Percentiles rank a stretch among this genome's conserved stretches.
phyloP scores from a whole-genome alignment of 2,329 filamentous ascomycete species.

The Penicillium sp. region DNA sequence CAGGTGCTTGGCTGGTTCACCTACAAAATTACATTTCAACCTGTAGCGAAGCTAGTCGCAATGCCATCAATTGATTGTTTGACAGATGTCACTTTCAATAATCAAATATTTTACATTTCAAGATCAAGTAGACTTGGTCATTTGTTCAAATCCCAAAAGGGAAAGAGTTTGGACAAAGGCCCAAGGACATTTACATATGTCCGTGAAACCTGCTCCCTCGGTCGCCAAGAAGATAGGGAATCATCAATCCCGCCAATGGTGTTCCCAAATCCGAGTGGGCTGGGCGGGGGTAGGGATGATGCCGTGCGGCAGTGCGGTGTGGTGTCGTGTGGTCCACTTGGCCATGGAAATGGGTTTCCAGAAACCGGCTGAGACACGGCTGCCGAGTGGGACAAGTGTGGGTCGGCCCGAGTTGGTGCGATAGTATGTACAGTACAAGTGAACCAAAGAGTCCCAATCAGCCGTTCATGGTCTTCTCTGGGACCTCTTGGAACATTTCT shows the following conservation, averaged over 20 bases:
- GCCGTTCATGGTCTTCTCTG: slow-evolving; percentile 21
- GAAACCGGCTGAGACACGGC: not conserved
- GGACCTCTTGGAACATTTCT: slow-evolving; percentile 37
- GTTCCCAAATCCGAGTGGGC: not conserved
- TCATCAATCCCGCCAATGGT: not conserved
- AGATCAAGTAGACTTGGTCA: not conserved
- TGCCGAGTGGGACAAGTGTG: not conserved
- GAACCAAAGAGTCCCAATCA: slow-evolving; percentile 7
- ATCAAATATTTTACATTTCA: not conserved
- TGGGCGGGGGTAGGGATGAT: not conserved
- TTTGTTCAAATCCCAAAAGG: not conserved
- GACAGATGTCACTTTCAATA: not conserved
- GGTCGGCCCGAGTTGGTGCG: not conserved
- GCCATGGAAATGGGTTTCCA: not conserved
- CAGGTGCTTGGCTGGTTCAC: too few relatives aligned
- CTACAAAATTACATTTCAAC: too few relatives aligned
- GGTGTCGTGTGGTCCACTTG: not conserved
- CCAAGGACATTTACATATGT: not conserved
- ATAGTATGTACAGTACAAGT: too few relatives aligned
- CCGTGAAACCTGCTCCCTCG: not conserved
- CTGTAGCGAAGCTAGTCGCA: too few relatives aligned
- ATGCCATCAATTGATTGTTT: too few relatives aligned
- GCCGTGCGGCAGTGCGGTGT: not conserved
- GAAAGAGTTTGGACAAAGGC: not conserved
- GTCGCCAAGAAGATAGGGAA: not conserved